A percentile compares a stretch with the other conserved stretches of the same genome.
phyloP scores from a whole-genome alignment of 805 yeast species.

The Saturnispora saitoi region DNA sequence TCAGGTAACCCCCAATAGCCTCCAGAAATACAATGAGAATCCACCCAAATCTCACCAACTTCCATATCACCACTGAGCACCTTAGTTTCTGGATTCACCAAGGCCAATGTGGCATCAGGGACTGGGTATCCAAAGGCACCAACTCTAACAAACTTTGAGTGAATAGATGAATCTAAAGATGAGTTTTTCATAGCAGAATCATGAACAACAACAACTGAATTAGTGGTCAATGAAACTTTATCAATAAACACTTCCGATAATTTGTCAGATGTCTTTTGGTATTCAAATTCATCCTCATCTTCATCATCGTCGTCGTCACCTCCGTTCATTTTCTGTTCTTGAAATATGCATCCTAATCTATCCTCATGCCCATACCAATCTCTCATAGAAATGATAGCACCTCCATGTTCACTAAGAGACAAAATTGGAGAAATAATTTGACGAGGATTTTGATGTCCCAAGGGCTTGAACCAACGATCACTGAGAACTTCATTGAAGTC shows the following conservation, averaged over 20 bases:
- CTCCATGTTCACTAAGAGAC: slow-evolving; percentile 89
- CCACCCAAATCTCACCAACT: slow-evolving; percentile 98
- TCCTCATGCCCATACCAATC: slow-evolving; percentile 81
- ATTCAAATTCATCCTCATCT: slow-evolving; percentile 15
- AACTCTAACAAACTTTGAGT: slow-evolving; percentile 43
- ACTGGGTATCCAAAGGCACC: slow-evolving; percentile 93
- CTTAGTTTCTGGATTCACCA: slow-evolving; percentile 89
- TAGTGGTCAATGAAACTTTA: slow-evolving; percentile 62
- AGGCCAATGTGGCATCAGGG: slow-evolving; percentile 88
- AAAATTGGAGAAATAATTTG: slow-evolving; percentile 81
- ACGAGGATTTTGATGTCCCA: slow-evolving; percentile 73
- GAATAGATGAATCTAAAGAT: slow-evolving; percentile 25
- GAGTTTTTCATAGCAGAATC: slow-evolving; percentile 48
- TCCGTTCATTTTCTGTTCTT: slow-evolving; percentile 25
- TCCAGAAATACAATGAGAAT: slow-evolving; percentile 82
- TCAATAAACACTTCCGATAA: slow-evolving; percentile 65
- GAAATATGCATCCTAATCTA: slow-evolving; percentile 43
- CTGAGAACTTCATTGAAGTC: slow-evolving; percentile 85
- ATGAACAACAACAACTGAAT: slow-evolving; percentile 58
- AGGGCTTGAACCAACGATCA: slow-evolving; percentile 82
- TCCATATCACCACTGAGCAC: slow-evolving; percentile 64
- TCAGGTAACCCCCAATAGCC: slow-evolving; percentile 71
- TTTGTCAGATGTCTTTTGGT: slow-evolving; percentile 26
- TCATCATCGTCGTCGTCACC: slow-evolving; percentile 28
- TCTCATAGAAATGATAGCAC: slow-evolving; percentile 83